Evolutionary conservation across 2,329 filamentous ascomycete genomes (phyloP).

Genomic region (Talaromyces atroroseus): DNA sequence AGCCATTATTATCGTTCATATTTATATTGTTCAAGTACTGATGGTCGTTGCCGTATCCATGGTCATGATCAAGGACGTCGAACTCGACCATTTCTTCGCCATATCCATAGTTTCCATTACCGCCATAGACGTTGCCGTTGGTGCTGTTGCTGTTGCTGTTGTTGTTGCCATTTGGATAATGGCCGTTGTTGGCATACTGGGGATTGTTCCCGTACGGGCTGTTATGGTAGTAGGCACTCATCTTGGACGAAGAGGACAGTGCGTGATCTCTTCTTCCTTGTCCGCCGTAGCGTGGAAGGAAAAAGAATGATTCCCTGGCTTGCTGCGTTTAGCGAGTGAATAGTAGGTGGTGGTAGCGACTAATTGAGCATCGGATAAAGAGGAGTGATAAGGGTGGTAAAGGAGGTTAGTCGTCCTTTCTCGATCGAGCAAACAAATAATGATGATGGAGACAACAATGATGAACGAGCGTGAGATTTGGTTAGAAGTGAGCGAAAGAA

Average conservation of each 20-base stretch:
- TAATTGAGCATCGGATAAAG: constrained; percentile 1
- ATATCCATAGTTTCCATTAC: constrained; percentile 16
- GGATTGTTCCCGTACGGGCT: not conserved
- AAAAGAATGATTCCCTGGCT: not conserved
- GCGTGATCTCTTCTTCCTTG: not conserved
- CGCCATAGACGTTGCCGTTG: not conserved
- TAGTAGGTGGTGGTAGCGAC: not conserved
- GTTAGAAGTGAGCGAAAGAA: not conserved
- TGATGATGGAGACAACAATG: not conserved
- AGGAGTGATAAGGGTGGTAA: not conserved
- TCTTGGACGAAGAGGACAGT: not conserved
- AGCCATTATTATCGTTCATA: constrained; percentile 14
- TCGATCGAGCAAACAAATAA: not conserved
- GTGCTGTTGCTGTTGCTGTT: constrained; percentile 15
- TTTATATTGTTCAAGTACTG: constrained; percentile 9
- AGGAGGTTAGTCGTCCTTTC: not conserved
- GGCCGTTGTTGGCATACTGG: not conserved
- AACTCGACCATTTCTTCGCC: constrained; percentile 26
- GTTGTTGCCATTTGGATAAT: not conserved
- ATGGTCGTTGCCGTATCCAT: constrained; percentile 13
- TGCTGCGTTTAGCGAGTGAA: constrained; percentile 1
- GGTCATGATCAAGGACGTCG: constrained; percentile 13
- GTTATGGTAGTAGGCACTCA: constrained; percentile 9
- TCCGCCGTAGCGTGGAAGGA: not conserved
- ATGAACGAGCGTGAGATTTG: constrained; percentile 3